Percentiles rank a stretch among this genome's conserved stretches.
These are phyloP conservation scores for Haplosporangium sp. DNA, from an alignment of 371 early-diverging fungal species.

Conservation along the genomic window DNA sequence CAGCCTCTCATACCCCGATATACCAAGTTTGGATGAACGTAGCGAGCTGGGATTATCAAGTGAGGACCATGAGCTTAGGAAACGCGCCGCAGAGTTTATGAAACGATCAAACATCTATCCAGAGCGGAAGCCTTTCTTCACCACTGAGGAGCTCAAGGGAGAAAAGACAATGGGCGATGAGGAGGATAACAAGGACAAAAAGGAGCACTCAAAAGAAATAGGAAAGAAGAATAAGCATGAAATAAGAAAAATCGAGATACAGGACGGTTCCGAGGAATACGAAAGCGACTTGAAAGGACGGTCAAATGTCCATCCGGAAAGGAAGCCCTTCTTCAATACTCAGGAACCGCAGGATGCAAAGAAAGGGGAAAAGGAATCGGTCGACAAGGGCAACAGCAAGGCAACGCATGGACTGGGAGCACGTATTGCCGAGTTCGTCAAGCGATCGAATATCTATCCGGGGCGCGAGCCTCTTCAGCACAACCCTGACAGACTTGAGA, in stretches of 20 bases:
- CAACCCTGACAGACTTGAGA: no score
- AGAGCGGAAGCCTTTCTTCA: conserved; percentile 8
- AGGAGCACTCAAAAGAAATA: background rate
- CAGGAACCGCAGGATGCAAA: no score
- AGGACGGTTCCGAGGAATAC: background rate
- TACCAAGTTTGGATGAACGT: background rate
- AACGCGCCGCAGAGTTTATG: conserved; percentile 24
- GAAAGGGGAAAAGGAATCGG: no score
- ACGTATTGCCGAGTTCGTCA: no score
- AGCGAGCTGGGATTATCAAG: background rate
- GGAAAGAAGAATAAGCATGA: background rate
- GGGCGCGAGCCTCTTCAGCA: background rate
- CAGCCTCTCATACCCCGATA: background rate
- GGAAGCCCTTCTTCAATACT: no score
- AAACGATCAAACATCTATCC: conserved; percentile 30
- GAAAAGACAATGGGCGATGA: background rate
- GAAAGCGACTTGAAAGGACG: background rate
- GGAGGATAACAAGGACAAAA: conserved; percentile 1
- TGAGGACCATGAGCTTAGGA: conserved; percentile 19
- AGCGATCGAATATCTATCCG: no score
- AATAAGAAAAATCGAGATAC: background rate
- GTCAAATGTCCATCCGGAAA: conserved; percentile 14
- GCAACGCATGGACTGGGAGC: no score
- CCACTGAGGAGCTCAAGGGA: conserved; percentile 1
- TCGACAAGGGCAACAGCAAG: no score